Evolutionary conservation across 306 rosid species (phyloP).

Genomic region (Fragaria nilgerrensis): DNA sequence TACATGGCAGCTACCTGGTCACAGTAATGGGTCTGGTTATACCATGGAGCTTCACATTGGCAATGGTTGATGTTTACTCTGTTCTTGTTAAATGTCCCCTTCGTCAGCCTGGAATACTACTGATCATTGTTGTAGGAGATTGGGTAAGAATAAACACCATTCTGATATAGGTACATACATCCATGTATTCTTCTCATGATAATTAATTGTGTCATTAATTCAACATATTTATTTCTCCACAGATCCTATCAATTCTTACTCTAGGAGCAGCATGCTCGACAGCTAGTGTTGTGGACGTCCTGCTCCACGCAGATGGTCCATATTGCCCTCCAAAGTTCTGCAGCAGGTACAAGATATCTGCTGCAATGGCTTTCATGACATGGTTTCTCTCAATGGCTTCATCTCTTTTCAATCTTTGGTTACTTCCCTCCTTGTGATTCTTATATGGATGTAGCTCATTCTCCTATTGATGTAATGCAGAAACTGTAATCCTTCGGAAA

Average conservation of each 20-base stretch:
- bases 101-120: conserved; percentile 66
- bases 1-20: conserved; percentile 61
- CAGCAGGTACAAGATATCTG: conserved; percentile 61
- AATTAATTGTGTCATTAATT: conserved; percentile 10
- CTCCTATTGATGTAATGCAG: not conserved
- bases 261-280: conserved; percentile 81
- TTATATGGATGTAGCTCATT: not conserved
- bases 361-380: conserved; percentile 70
- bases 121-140: conserved; percentile 70
- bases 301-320: conserved; percentile 43
- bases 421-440: conserved; percentile 65
- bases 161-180: conserved; percentile 1
- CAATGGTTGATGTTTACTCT: conserved; percentile 81
- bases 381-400: conserved; percentile 69
- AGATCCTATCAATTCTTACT: conserved; percentile 70
- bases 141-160: conserved; percentile 50
- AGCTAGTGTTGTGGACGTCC: conserved; percentile 65
- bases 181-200: not conserved
- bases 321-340: conserved; percentile 58
- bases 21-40: conserved; percentile 86
- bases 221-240: conserved; percentile 8
- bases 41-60: conserved; percentile 91
- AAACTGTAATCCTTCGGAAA: conserved; percentile 19
- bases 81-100: conserved; percentile 63
- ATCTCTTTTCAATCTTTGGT: conserved; percentile 70